Evolutionary conservation across 768 basidiomycete species (phyloP).

Genomic region (Agaricus blazei): DNA sequence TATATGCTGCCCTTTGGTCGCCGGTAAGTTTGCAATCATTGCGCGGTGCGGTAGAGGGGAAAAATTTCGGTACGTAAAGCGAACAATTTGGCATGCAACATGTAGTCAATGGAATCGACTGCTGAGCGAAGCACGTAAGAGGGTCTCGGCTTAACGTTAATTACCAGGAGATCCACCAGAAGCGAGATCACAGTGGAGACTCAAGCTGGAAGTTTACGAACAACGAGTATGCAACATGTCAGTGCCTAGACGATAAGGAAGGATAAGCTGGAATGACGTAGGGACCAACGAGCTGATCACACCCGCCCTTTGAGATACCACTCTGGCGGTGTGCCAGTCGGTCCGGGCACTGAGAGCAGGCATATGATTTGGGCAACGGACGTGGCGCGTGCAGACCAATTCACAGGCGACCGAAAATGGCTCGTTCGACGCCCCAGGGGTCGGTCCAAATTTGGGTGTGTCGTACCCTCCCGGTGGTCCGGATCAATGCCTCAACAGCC

Average conservation of each 20-base stretch:
- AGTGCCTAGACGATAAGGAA: not conserved
- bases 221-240: slow-evolving; percentile 11
- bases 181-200: not conserved
- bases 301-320: not conserved
- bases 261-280: not conserved
- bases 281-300: too few relatives aligned
- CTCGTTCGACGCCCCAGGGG: slow-evolving; percentile 72
- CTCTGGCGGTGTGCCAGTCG: too few relatives aligned
- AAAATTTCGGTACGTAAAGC: slow-evolving; percentile 7
- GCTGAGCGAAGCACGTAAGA: slow-evolving; percentile 6
- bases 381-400: slow-evolving; percentile 3
- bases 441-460: slow-evolving; percentile 71
- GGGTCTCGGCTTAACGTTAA: slow-evolving; percentile 7
- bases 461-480: slow-evolving; percentile 36
- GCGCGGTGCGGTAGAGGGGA: not conserved
- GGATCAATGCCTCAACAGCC: slow-evolving; percentile 56
- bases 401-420: slow-evolving; percentile 54
- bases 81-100: slow-evolving; percentile 4
- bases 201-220: slow-evolving; percentile 1
- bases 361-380: too few relatives aligned
- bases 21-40: slow-evolving; percentile 2
- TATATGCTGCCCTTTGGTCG: slow-evolving; percentile 2
- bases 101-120: slow-evolving; percentile 2
- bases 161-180: not conserved
- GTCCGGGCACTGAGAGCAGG: too few relatives aligned